These are phyloP conservation scores for Adenanthera pavonina DNA, from an alignment of 306 rosid genomes.

Conservation along the genomic window DNA sequence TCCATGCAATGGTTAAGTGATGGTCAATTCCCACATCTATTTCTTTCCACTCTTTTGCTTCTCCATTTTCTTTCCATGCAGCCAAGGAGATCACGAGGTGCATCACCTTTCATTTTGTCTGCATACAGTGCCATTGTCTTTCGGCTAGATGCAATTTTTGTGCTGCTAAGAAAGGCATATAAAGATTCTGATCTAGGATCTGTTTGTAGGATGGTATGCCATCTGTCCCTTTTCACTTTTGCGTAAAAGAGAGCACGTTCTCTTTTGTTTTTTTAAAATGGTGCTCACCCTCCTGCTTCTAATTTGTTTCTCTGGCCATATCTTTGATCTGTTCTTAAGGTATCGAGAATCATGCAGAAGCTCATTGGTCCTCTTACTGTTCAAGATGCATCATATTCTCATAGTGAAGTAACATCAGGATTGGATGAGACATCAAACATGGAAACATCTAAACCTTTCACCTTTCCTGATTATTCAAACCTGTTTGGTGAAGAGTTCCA, in stretches of 20 bases:
- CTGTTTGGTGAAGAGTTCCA: slow-evolving; percentile 87
- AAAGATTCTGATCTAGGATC: slow-evolving; percentile 79
- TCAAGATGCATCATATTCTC: slow-evolving; percentile 58
- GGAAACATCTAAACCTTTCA: slow-evolving; percentile 53
- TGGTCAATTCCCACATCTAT: slow-evolving; percentile 25
- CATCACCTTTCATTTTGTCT: slow-evolving; percentile 61
- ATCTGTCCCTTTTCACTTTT: slow-evolving; percentile 35
- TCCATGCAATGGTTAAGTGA: slow-evolving; percentile 19
- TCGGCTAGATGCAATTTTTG: slow-evolving; percentile 77
- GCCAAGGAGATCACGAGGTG: slow-evolving; percentile 85
- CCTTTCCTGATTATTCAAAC: slow-evolving; percentile 72
- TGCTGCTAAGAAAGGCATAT: slow-evolving; percentile 85
- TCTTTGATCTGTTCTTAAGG: slow-evolving; percentile 58
- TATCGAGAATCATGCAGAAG: slow-evolving; percentile 80
- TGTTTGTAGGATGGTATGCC: slow-evolving; percentile 82
- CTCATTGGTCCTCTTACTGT: slow-evolving; percentile 64
- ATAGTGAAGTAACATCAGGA: slow-evolving; percentile 53
- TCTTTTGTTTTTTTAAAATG: neutral
- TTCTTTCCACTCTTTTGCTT: neutral
- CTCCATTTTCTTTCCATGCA: slow-evolving; percentile 46
- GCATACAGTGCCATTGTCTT: slow-evolving; percentile 72
- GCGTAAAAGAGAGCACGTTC: neutral
- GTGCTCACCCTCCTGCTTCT: slow-evolving; percentile 36
- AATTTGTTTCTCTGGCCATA: slow-evolving; percentile 28
- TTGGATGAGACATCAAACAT: slow-evolving; percentile 59